Conservation (phyloP, 371 early-diverging fungal species). For the Mortierella sp. region DNA sequence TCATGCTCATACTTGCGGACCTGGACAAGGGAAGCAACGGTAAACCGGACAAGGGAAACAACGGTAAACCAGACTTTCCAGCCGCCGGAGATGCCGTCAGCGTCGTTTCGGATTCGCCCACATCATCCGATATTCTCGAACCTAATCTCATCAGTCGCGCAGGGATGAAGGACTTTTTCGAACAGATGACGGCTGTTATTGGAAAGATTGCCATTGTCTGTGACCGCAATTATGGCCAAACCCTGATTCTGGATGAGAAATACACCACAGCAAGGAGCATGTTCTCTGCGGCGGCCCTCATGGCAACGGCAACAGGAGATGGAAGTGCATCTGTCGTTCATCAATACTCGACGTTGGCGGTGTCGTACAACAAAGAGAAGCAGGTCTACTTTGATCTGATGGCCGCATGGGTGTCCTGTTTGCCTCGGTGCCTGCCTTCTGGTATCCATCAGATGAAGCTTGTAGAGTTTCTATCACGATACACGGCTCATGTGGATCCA, state of each 20-base stretch:
- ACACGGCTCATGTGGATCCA: conserved; percentile 86
- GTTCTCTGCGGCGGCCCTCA: conserved; percentile 46
- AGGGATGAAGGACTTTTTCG: conserved; percentile 54
- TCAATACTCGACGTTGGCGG: conserved; percentile 67
- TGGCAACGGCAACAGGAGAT: conserved; percentile 50
- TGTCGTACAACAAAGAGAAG: conserved; percentile 72
- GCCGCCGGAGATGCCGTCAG: conserved; percentile 59
- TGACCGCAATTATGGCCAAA: conserved; percentile 46
- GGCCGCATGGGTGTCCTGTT: conserved; percentile 71
- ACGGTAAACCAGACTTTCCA: conserved; percentile 61
- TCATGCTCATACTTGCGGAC: conserved; percentile 76
- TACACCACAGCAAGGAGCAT: conserved; percentile 51
- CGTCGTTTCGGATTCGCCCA: conserved; percentile 24
- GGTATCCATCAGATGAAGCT: conserved; percentile 68
- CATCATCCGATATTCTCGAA: conserved; percentile 56
- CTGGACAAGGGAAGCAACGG: conserved; percentile 64
- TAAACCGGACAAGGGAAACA: conserved; percentile 59
- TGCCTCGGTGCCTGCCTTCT: conserved; percentile 80
- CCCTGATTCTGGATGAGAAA: conserved; percentile 46
- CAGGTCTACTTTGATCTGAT: conserved; percentile 77
- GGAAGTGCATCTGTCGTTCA: conserved; percentile 58
- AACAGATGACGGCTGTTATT: conserved; percentile 48
- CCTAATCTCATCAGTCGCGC: conserved; percentile 58
- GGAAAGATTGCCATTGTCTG: conserved; percentile 52
- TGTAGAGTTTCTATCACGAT: conserved; percentile 82